Base-by-base conservation (phyloP, 495 filamentous ascomycete genomes). In the Astrocystis sublimbata region DNA sequence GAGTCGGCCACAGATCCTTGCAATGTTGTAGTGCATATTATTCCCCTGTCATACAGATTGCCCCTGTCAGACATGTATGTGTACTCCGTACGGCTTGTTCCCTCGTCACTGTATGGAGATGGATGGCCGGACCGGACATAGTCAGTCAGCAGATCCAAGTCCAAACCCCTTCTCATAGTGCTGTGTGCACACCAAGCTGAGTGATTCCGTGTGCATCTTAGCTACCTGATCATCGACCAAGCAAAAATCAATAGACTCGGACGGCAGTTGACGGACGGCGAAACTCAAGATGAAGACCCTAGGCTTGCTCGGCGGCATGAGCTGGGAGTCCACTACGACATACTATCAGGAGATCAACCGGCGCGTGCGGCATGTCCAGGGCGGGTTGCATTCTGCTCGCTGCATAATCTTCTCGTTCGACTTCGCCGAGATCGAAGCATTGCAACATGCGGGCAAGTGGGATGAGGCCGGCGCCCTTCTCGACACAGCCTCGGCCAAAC, bases 331-430 rank as follows among this genome's bases (percentile, higher is more conserved):
- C 13, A 57, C 53, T 13, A 57, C 53, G 2, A 57, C 53, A 31
- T 57, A 57, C 24, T 57, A 57, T 43, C 53, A 57, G 36, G 53
- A 57, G 53, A 57, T 57, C 53, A 57, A 57, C 38, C 36, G 53
- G 36, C 53, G 53, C 38, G 53, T 57, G 53, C 53, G 53, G 0
- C 23, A 57, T 30, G 53, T 57, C 26, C 24, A 3, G 36, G 53
- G 53, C 33, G 53, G 53, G 36, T 57, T 57, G 23, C 53, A 57
- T 36, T 57, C 53, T 43, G 53, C 53, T 28, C 53, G 38, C 24
- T 57, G 53, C 38, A 57, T 57, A n/a, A 38, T 57, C 38, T 57
- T 57, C 53, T 57, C 53, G 17, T 57, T 57, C 35, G 53, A 57
- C 38, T 57, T 57, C 31, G 53, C 53, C 8, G 53, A 57, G 36